Conservation (phyloP, 2,329 filamentous ascomycete genomes). For the Fusarium sp. region DNA sequence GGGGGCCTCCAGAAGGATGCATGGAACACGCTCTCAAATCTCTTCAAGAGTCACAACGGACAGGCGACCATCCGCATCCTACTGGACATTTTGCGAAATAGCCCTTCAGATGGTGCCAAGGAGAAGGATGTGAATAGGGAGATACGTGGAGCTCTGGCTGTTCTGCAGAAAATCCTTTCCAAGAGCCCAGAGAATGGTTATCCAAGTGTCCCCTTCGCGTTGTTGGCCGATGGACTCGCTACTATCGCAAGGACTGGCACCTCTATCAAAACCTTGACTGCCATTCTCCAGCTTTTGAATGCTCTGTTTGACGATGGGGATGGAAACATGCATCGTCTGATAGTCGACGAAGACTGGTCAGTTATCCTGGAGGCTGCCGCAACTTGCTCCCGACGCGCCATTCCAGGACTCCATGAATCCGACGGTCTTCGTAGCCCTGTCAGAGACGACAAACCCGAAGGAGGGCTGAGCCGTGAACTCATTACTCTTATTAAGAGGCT, state of each 20-base stretch:
- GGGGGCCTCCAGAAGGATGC: slow-evolving; percentile 68
- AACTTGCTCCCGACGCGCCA: slow-evolving; percentile 59
- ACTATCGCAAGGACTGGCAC: slow-evolving; percentile 60
- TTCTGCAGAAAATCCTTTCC: slow-evolving; percentile 71
- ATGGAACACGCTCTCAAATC: slow-evolving; percentile 76
- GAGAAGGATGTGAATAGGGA: slow-evolving; percentile 66
- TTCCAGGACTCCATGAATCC: slow-evolving; percentile 44
- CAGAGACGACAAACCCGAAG: slow-evolving; percentile 50
- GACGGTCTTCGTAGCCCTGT: slow-evolving; percentile 35
- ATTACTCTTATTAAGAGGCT: slow-evolving; percentile 59
- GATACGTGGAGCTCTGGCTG: slow-evolving; percentile 70
- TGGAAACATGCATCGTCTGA: slow-evolving; percentile 63
- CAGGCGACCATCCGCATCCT: slow-evolving; percentile 74
- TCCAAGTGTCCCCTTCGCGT: slow-evolving; percentile 67
- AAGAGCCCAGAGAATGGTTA: slow-evolving; percentile 70
- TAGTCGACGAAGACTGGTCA: slow-evolving; percentile 75
- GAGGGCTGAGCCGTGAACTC: slow-evolving; percentile 57
- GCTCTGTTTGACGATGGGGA: slow-evolving; percentile 65
- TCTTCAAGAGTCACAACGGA: slow-evolving; percentile 79
- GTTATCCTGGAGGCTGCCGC: slow-evolving; percentile 68
- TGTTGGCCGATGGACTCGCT: slow-evolving; percentile 67
- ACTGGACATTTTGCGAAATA: slow-evolving; percentile 68
- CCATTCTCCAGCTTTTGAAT: slow-evolving; percentile 65
- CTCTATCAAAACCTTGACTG: slow-evolving; percentile 58
- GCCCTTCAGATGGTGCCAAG: slow-evolving; percentile 57